Evolutionary conservation across 1,139 yeast species (phyloP).

Genomic region (Saccharomycopsis hybrid): DNA sequence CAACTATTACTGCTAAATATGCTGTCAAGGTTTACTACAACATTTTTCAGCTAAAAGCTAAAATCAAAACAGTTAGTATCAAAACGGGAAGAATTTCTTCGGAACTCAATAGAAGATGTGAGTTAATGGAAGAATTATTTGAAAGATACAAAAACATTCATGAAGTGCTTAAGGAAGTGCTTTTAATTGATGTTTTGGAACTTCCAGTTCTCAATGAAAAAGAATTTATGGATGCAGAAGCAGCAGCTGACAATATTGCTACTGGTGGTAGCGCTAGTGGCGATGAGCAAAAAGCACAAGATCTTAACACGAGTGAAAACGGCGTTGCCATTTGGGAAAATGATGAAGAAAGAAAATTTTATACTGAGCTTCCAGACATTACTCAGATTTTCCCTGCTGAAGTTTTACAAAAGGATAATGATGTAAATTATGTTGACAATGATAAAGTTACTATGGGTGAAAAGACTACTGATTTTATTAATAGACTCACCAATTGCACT

Average conservation of each 20-base stretch:
- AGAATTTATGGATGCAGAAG: slow-evolving; percentile 25
- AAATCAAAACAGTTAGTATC: slow-evolving; percentile 2
- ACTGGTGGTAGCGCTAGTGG: too few species aligned
- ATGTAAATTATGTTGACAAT: too few species aligned
- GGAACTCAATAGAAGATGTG: not conserved
- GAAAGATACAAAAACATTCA: slow-evolving; percentile 5
- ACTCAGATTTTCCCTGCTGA: slow-evolving; percentile 24
- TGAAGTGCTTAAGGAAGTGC: too few species aligned
- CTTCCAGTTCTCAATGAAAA: too few species aligned
- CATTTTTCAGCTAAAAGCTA: not conserved
- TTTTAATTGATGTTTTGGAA: too few species aligned
- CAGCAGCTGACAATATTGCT: too few species aligned
- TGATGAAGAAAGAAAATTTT: slow-evolving; percentile 56
- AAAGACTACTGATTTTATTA: slow-evolving; percentile 39
- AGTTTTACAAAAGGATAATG: slow-evolving; percentile 25
- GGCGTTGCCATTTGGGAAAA: slow-evolving; percentile 52
- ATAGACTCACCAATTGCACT: slow-evolving; percentile 38
- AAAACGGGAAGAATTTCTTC: slow-evolving; percentile 8
- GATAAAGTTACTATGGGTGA: slow-evolving; percentile 40
- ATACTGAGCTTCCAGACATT: slow-evolving; percentile 39
- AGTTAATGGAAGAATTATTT: slow-evolving; percentile 6
- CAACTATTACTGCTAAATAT: slow-evolving; percentile 1
- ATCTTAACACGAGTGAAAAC: slow-evolving; percentile 9
- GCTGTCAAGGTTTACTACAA: slow-evolving; percentile 1
- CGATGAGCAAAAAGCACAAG: slow-evolving; percentile 10